Percentiles rank a stretch among this genome's conserved stretches.
phyloP scores from a whole-genome alignment of 768 basidiomycete genomes.

The Suillus bovinus region DNA sequence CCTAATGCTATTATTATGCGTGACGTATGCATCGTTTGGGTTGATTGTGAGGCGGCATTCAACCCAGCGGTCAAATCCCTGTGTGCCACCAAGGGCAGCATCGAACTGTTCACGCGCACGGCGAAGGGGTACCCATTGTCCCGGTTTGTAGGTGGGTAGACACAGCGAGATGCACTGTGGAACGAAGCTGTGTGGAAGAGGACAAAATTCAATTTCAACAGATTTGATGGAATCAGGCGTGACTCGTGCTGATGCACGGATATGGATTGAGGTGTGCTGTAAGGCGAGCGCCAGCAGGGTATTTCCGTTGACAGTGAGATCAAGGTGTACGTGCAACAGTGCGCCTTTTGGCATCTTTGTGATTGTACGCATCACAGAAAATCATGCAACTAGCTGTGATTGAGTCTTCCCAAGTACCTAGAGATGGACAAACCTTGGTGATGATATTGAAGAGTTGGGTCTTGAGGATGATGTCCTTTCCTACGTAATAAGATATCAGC shows the following conservation, averaged over 20 bases:
- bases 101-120: constrained; percentile 56
- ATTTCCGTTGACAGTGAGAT: constrained; percentile 62
- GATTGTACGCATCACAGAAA: neutral
- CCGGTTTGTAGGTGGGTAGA: constrained; percentile 42
- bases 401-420: neutral
- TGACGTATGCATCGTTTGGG: constrained; percentile 69
- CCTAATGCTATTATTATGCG: constrained; percentile 70
- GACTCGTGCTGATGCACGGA: constrained; percentile 45
- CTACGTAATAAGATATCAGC: constrained; percentile 27
- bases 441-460: constrained; percentile 65
- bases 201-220: constrained; percentile 53
- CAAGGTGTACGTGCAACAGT: constrained; percentile 74
- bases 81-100: constrained; percentile 52
- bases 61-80: constrained; percentile 72
- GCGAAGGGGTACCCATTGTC: constrained; percentile 55
- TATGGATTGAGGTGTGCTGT: constrained; percentile 59
- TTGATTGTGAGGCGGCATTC: constrained; percentile 62
- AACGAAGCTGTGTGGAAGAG: constrained; percentile 38
- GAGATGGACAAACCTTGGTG: constrained; percentile 44
- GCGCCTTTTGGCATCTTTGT: constrained; percentile 79
- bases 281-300: constrained; percentile 56
- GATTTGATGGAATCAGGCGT: constrained; percentile 41
- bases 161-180: constrained; percentile 29
- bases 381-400: constrained; percentile 4
- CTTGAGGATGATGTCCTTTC: constrained; percentile 55